Conservation (phyloP, 495 filamentous ascomycete genomes). For the Chaetomium fimeti region DNA sequence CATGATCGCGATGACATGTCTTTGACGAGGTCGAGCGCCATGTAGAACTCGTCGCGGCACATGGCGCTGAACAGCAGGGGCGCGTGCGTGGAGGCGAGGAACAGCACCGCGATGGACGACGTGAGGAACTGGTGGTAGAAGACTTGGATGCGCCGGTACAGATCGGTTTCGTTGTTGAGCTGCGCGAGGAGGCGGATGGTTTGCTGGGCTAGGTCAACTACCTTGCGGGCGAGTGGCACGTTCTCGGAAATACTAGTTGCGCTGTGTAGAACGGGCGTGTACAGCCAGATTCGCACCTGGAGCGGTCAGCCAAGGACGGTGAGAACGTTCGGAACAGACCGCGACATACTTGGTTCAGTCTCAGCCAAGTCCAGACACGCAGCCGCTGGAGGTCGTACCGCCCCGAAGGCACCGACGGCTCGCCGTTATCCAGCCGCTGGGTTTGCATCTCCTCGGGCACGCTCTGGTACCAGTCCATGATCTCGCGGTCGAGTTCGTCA, state of each 20-base stretch:
- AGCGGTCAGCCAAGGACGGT: background rate
- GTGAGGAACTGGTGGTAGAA: constrained; percentile 87
- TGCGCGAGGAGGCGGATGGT: constrained; percentile 71
- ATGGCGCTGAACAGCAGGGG: constrained; percentile 70
- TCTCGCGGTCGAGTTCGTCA: constrained; percentile 71
- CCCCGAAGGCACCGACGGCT: constrained; percentile 26
- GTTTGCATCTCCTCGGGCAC: constrained; percentile 43
- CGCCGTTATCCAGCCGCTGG: constrained; percentile 21
- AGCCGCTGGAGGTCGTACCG: constrained; percentile 52
- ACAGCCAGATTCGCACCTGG: constrained; percentile 72
- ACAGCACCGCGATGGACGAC: constrained; percentile 74
- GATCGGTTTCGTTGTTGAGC: constrained; percentile 74
- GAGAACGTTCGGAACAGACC: background rate
- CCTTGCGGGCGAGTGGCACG: constrained; percentile 63
- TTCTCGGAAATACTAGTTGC: constrained; percentile 73
- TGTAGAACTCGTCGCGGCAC: constrained; percentile 82
- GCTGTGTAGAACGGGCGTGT: constrained; percentile 76
- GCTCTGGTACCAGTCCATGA: constrained; percentile 69
- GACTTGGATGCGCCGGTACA: constrained; percentile 76
- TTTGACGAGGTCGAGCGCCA: constrained; percentile 78
- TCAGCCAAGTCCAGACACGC: constrained; percentile 62
- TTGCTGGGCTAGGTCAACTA: constrained; percentile 75
- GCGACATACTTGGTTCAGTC: constrained; percentile 62
- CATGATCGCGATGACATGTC: constrained; percentile 75
- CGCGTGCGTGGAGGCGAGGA: constrained; percentile 79